These are phyloP conservation scores for Thozetella sp. DNA, from an alignment of 495 filamentous ascomycete genomes.

Conservation along the genomic window DNA sequence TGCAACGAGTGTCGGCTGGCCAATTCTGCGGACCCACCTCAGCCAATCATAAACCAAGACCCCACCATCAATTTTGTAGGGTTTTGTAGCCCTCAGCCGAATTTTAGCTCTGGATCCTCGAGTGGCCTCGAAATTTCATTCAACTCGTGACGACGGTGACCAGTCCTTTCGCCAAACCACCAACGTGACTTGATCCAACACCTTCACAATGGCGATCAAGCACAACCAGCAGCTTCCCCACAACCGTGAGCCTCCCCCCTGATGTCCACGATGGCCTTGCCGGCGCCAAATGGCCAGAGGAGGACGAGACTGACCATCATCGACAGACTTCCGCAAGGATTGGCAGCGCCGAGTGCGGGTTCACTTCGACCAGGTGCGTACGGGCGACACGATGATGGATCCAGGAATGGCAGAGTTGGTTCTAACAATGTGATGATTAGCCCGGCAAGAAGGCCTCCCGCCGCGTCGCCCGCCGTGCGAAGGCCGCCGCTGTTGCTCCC, in stretches of 20 bases:
- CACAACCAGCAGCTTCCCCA: conserved; percentile 99
- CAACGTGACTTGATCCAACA: conserved; percentile 2
- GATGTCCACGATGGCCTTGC: conserved; percentile 19
- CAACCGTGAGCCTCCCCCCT: conserved; percentile 73
- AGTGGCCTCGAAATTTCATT: conserved; percentile 25
- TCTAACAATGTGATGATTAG: conserved; percentile 56
- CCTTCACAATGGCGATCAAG: conserved; percentile 75
- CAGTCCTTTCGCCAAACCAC: conserved; percentile 39
- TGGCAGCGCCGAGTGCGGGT: conserved; percentile 97
- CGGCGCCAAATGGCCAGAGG: conserved; percentile 5
- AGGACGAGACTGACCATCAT: conserved; percentile 20
- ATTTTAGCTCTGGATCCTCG: conserved; percentile 13
- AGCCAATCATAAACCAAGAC: neutral
- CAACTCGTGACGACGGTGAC: conserved; percentile 21
- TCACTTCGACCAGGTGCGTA: conserved; percentile 97
- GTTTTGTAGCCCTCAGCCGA: conserved; percentile 9
- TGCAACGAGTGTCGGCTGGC: neutral
- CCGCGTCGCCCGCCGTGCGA: conserved; percentile 83
- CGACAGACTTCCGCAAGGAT: conserved; percentile 98
- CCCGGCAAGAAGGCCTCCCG: conserved; percentile 92
- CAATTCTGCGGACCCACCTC: neutral
- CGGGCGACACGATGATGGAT: conserved; percentile 11
- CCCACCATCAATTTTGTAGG: conserved; percentile 1
- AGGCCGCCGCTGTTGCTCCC: conserved; percentile 92
- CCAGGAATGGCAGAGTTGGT: conserved; percentile 12